Evolutionary conservation across 768 basidiomycete genomes (phyloP).

Genomic region (Pleurotus eryngii): DNA sequence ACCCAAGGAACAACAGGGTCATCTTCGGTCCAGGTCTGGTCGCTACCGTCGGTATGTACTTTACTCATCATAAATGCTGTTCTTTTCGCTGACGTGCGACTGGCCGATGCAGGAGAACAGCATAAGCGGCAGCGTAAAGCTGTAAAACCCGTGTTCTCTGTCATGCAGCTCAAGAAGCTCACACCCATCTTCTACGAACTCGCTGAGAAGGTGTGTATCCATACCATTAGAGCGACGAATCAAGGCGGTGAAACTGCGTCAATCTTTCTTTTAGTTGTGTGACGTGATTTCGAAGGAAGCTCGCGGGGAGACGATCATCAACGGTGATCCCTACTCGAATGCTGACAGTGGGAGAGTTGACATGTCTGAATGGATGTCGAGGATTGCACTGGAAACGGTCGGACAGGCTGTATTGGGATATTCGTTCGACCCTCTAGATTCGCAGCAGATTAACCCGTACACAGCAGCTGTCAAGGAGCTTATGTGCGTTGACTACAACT

Average conservation of each 20-base stretch:
- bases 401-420: slow-evolving; percentile 43
- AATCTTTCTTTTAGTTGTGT: slow-evolving; percentile 18
- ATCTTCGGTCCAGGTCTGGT: slow-evolving; percentile 48
- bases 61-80: not conserved
- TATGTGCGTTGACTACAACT: slow-evolving; percentile 28
- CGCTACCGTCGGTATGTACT: slow-evolving; percentile 30
- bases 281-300: slow-evolving; percentile 22
- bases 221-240: no score
- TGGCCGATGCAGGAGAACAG: slow-evolving; percentile 27
- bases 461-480: slow-evolving; percentile 42
- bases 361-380: slow-evolving; percentile 45
- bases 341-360: slow-evolving; percentile 26
- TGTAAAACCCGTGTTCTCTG: slow-evolving; percentile 45
- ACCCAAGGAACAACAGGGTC: slow-evolving; percentile 36
- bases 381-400: slow-evolving; percentile 41
- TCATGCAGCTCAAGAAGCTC: slow-evolving; percentile 39
- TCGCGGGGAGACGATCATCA: slow-evolving; percentile 4
- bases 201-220: slow-evolving; percentile 35
- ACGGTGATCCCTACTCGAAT: not conserved
- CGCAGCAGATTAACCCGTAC: slow-evolving; percentile 38
- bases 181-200: slow-evolving; percentile 43
- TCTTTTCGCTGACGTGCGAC: not conserved
- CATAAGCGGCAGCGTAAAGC: slow-evolving; percentile 49
- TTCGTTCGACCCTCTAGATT: slow-evolving; percentile 45
- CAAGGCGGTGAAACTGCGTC: no score